phyloP scores from a whole-genome alignment of 768 basidiomycete species.

The Suillus fuscotomentosus region DNA sequence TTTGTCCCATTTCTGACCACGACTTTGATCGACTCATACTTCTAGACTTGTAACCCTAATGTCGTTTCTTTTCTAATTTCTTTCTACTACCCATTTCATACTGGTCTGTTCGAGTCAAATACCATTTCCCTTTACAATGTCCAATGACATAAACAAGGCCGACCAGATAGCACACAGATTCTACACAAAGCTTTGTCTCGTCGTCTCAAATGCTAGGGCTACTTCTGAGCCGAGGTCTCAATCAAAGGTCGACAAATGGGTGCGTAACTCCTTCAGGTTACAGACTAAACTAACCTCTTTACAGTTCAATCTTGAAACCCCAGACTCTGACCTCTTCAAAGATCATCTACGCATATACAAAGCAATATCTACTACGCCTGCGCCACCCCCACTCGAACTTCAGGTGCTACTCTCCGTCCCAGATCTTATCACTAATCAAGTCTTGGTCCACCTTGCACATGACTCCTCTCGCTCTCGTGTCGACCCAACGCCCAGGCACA shows the following conservation, averaged over 20 bases:
- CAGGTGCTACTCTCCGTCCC: slow-evolving; percentile 72
- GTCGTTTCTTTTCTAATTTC: slow-evolving; percentile 25
- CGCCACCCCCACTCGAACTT: slow-evolving; percentile 53
- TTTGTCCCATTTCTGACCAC: neutral
- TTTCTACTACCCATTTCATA: slow-evolving; percentile 21
- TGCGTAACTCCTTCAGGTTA: slow-evolving; percentile 35
- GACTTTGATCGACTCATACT: neutral
- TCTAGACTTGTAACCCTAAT: slow-evolving; percentile 30
- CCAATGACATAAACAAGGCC: slow-evolving; percentile 61
- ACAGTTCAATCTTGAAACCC: slow-evolving; percentile 82
- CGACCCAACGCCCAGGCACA: slow-evolving; percentile 64
- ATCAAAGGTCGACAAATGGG: slow-evolving; percentile 79
- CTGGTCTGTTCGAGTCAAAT: slow-evolving; percentile 15
- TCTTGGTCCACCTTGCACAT: slow-evolving; percentile 63
- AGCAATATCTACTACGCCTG: slow-evolving; percentile 45
- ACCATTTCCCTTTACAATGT: slow-evolving; percentile 37
- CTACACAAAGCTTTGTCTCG: slow-evolving; percentile 78
- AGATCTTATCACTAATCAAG: slow-evolving; percentile 66
- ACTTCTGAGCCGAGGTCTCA: slow-evolving; percentile 44
- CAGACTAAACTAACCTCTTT: neutral
- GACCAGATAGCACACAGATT: slow-evolving; percentile 86
- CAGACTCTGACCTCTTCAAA: slow-evolving; percentile 67
- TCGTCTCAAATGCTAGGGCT: slow-evolving; percentile 72
- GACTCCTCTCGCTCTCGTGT: slow-evolving; percentile 61
- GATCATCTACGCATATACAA: slow-evolving; percentile 60